A percentile compares a stretch with the other conserved stretches of the same genome.
Evolutionary conservation across 176 grass and related monocot genomes (phyloP).

Genomic region (Puccinellia tenuiflora): DNA sequence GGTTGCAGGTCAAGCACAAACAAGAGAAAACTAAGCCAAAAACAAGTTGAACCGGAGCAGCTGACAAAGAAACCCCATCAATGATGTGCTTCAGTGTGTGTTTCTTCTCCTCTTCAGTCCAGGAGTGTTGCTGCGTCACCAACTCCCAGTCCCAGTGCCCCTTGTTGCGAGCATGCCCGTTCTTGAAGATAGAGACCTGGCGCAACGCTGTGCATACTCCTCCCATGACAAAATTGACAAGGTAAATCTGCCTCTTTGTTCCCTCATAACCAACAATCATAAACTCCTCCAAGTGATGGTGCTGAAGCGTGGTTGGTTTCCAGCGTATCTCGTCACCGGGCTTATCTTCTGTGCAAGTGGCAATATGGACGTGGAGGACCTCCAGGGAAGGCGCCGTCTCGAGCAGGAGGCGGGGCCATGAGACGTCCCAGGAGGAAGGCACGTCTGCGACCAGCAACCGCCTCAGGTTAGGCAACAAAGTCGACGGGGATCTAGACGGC

Average conservation of each 20-base stretch:
- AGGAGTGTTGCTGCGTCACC: background rate
- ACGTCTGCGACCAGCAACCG: too few relatives aligned
- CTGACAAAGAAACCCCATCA: background rate
- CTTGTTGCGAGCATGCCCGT: background rate
- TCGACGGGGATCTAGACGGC: too few relatives aligned
- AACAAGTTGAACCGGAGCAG: too few relatives aligned
- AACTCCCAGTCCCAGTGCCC: background rate
- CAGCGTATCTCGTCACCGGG: background rate
- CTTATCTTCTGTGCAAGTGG: background rate
- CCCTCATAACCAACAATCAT: background rate
- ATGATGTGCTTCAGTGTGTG: background rate
- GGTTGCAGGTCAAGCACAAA: too few relatives aligned
- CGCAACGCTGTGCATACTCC: background rate
- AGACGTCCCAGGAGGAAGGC: too few relatives aligned
- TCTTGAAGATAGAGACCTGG: background rate
- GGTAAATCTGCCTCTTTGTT: conserved; percentile 7
- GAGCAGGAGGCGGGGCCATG: too few relatives aligned
- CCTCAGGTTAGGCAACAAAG: too few relatives aligned
- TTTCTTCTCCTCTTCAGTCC: background rate
- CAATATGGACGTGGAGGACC: too few relatives aligned
- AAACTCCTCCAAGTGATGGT: conserved; percentile 7
- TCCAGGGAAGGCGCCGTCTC: too few relatives aligned
- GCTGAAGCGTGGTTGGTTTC: background rate
- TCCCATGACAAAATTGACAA: background rate
- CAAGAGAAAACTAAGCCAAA: too few relatives aligned